Evolutionary conservation across 2,329 filamentous ascomycete genomes (phyloP), one percentile per base, ranked within the genome.

Genomic region (Epicoccum nigrum): DNA sequence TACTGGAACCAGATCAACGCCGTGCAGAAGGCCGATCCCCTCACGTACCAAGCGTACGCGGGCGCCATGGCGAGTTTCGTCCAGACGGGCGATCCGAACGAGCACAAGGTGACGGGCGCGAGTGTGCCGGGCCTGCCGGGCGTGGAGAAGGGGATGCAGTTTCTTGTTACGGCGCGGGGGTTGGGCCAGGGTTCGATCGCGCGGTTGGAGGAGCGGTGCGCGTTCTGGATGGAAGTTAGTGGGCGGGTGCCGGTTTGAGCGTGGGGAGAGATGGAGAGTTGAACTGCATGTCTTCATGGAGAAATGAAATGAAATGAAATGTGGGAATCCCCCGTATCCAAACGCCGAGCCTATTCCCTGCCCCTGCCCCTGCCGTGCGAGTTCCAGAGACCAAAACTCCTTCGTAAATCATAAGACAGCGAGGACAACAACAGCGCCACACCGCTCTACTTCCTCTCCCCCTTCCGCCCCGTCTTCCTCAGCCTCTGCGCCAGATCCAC

Each of bases 11-110:
- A 74, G 27, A 65, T 85, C 59, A 82, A 82, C 51, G 46, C 75
- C 0, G 68, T 82, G 2, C 84, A 86, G 52, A 63, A 77, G 48
- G 73, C 76, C 0, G 76, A 86, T 53, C 75, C 78, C 0, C 55
- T 81, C 1, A 81, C 81, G 5, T 87, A 86, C 54, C 55, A 79
- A 15, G 83, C 81, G 9, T 86, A 79, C 54, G 68, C 79, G 1
- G 84, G 85, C 4, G 83, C 83, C 0, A 79, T 86, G 61, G 83
- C 81, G 0, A 83, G 79, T 19, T 86, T 86, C 66, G 80, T 86
- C 51, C 76, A 82, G 64, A 83, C 81, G 0, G 82, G 82, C 0
- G 77, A 85, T 64, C 82, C 84, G 0, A 85, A 86, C 59, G 69
- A 75, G 11, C 74, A 81, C 50, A 86, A 85, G 51, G 54, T 85